A percentile compares a stretch with the other conserved stretches of the same genome.
Conservation (phyloP, 176 grass and related monocot genomes). For the Cenchrus fungigraminus region DNA sequence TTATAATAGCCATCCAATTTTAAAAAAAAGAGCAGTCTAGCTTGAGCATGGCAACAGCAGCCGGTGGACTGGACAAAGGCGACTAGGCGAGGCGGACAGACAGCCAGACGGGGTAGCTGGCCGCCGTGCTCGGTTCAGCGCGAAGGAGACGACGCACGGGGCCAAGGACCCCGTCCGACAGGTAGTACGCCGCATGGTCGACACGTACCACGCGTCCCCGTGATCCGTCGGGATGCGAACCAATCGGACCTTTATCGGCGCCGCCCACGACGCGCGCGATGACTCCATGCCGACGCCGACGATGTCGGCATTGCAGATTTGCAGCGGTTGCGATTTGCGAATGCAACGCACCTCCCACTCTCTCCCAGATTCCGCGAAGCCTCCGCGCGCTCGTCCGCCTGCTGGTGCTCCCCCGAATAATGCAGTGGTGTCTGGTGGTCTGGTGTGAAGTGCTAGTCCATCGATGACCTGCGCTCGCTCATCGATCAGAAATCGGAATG, state of each 20-base stretch:
- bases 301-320: background rate
- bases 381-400: background rate
- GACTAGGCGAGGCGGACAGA: too few relatives aligned
- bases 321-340: background rate
- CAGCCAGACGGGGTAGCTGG: too few relatives aligned
- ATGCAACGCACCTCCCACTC: background rate
- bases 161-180: background rate
- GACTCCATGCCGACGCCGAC: background rate
- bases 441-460: too few relatives aligned
- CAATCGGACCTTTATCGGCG: background rate
- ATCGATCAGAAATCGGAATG: too few relatives aligned
- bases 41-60: background rate
- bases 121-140: background rate
- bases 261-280: slow-evolving; percentile 17
- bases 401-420: background rate
- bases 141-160: background rate
- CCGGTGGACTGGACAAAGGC: background rate
- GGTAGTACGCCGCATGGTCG: background rate
- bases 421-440: too few relatives aligned
- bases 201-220: background rate
- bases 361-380: slow-evolving; percentile 15
- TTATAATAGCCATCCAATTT: too few relatives aligned
- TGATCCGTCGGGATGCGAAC: too few relatives aligned
- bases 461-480: background rate
- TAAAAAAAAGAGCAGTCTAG: background rate